These are phyloP conservation scores for Ceratocystis cacaofunesta DNA, from an alignment of 2,329 filamentous ascomycete species.

Conservation along the genomic window DNA sequence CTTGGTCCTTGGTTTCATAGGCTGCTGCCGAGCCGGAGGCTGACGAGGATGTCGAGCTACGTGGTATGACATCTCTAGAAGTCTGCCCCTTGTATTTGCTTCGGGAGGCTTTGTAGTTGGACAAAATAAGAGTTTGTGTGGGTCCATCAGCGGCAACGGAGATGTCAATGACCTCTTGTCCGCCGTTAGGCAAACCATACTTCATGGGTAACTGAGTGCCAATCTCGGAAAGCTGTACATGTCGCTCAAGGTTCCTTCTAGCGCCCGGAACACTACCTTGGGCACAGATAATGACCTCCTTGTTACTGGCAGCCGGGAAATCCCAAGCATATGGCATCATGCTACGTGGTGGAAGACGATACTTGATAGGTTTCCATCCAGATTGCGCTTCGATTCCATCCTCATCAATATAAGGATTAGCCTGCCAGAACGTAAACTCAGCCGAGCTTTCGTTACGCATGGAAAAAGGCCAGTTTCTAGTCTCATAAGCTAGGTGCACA, in stretches of 20 bases:
- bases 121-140: slow-evolving; percentile 84
- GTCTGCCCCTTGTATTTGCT: slow-evolving; percentile 53
- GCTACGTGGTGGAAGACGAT: slow-evolving; percentile 79
- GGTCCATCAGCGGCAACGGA: slow-evolving; percentile 92
- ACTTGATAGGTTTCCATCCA: slow-evolving; percentile 83
- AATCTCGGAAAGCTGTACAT: slow-evolving; percentile 91
- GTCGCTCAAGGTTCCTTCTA: slow-evolving; percentile 48
- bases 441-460: slow-evolving; percentile 97
- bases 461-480: slow-evolving; percentile 93
- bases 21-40: slow-evolving; percentile 34
- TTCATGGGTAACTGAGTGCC: slow-evolving; percentile 93
- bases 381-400: slow-evolving; percentile 72
- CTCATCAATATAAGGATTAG: slow-evolving; percentile 82
- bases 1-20: slow-evolving; percentile 81
- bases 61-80: slow-evolving; percentile 1
- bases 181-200: slow-evolving; percentile 50
- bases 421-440: slow-evolving; percentile 93
- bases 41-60: slow-evolving; percentile 2
- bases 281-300: slow-evolving; percentile 72
- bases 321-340: slow-evolving; percentile 99
- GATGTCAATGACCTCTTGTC: slow-evolving; percentile 84
- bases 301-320: slow-evolving; percentile 92
- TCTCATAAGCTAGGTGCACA: slow-evolving; percentile 76
- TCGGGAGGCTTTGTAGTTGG: slow-evolving; percentile 84
- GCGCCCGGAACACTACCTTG: slow-evolving; percentile 31